phyloP scores from a whole-genome alignment of 1,284 basidiomycete genomes.

The Golubevia pallescens region DNA sequence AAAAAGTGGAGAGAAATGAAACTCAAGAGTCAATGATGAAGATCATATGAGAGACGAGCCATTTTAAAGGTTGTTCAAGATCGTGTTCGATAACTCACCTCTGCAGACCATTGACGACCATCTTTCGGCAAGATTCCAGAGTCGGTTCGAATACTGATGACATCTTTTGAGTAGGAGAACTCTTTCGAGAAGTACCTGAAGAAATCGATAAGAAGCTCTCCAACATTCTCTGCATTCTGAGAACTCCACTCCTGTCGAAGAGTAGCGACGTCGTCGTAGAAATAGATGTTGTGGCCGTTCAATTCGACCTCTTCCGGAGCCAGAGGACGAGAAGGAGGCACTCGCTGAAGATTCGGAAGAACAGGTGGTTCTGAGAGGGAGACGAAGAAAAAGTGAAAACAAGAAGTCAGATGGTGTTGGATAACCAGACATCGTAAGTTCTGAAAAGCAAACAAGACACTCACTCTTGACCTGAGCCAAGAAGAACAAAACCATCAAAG shows the following conservation, averaged over 20 bases:
- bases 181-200: conserved; percentile 95
- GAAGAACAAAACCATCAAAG: conserved; percentile 95
- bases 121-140: conserved; percentile 84
- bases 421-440: too few species aligned
- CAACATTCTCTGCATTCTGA: conserved; percentile 89
- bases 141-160: conserved; percentile 82
- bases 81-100: conserved; percentile 68
- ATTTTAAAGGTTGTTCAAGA: not conserved
- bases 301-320: conserved; percentile 78
- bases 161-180: conserved; percentile 88
- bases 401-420: not conserved
- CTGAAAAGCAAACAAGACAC: not conserved
- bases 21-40: not conserved
- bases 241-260: conserved; percentile 90
- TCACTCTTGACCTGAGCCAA: conserved; percentile 85
- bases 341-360: conserved; percentile 64
- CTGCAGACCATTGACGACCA: conserved; percentile 88
- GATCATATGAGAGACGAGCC: not conserved
- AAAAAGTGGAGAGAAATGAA: too few species aligned
- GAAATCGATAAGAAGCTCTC: conserved; percentile 95
- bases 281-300: conserved; percentile 70
- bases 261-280: conserved; percentile 95
- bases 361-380: conserved; percentile 19
- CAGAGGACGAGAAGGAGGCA: conserved; percentile 50
- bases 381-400: not conserved